Base-by-base conservation (phyloP, 139 green algal species). In the Coelastrella sp. region DNA sequence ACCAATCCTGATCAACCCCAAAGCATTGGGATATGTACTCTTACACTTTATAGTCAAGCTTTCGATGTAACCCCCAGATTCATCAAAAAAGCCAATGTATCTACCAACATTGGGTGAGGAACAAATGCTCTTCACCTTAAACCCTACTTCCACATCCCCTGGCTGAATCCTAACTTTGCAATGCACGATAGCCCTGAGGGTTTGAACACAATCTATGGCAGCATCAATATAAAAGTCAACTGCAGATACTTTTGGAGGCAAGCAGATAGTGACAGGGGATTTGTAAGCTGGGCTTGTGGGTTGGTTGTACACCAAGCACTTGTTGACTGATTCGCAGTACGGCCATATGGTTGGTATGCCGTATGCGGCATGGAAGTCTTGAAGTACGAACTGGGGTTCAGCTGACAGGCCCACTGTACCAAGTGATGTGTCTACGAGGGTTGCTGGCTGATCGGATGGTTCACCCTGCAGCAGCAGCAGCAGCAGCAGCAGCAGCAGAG, bases 221-320 rank as follows among this genome's bases (percentile, higher is more conserved):
- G 85, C 85, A 75, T 90, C 85, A 56, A 90, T 47, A 22, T 90
- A 90, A 13, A 90, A 71, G 20, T 90, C 85, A 4, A 75, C 59
- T 60, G 85, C 85, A 65, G 64, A 66, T 20, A 60, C 13, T 5
- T 58, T 73, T 13, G 85, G 73, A 32, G 85, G 85, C 22, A 90
- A 54, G 4, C 17, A 60, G 5, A 90, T 5, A 17, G 23, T 74
- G 5, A 84, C 61, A 7, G 85, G 64, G 8, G 71, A 32, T 64
- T 64, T 74, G 23, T n/a, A 77, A 5, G 85, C 56, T 6, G 85
- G 85, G 0, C 19, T 47, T 17, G 22, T 32, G 5, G 58, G 68
- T 60, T 90, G 85, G 22, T 14, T 84, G 74, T 83, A 90, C 19
- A 90, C 85, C 3, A 74, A 58, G 74, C 85, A 90, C 14, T 54